Evolutionary conservation across 106 monocot species (phyloP), one percentile per base, ranked within the genome.

Genomic region (Gastrodia elata): DNA sequence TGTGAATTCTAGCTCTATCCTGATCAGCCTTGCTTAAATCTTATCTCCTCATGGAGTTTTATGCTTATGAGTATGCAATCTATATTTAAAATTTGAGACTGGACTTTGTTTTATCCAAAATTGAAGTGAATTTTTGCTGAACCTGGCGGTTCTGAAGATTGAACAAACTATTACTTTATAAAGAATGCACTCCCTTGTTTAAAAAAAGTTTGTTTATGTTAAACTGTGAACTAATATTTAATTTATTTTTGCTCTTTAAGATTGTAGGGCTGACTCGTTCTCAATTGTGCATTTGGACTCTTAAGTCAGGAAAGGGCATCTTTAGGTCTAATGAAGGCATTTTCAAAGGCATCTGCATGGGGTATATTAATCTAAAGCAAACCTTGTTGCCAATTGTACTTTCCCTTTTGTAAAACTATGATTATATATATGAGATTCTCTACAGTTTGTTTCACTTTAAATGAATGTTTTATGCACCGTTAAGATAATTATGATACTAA

Each of bases 201-300:
- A 30, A 30, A 30, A 32, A 9, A 61, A 61, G 26, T 11, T 61
- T 14, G 32, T n/a, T 61, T 27, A 61, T 61, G 10, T 61, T 32
- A 22, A 52, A 52, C 52, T 61, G 11, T 32, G 61, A 32, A 61
- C 38, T n/a, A 67, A 67, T 28, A 37, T 67, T n/a, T 59, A 77
- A 70, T 40, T 11, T 13, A 61, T 49, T 56, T 26, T 83, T 39
- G 25, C 22, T 38, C 71, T 73, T 69, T 33, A 73, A 96, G 95
- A 81, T 92, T 92, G 95, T 96, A 76, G 95, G 92, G 64, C 70
- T 96, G 34, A 76, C 79, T 70, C 79, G 72, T n/a, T 69, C 71
- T 82, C 82, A 59, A 77, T 58, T 96, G 74, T 92, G 87, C 74
- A 90, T 96, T 74, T 92, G 89, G 92, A 88, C 84, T 73, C 87